These are phyloP conservation scores for Candida suzukii DNA, from an alignment of 805 yeast genomes.

Conservation along the genomic window DNA sequence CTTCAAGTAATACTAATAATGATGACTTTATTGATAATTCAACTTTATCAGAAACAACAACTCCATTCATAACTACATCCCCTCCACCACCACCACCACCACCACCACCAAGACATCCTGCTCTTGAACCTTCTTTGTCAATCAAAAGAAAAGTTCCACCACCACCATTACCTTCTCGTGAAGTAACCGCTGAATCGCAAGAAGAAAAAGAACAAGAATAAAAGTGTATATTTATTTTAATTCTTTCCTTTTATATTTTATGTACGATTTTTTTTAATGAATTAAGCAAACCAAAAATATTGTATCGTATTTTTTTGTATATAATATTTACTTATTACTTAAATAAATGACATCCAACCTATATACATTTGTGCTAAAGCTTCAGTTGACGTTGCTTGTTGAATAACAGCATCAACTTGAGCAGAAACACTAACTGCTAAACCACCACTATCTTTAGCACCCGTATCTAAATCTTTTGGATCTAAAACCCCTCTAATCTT, in stretches of 20 bases:
- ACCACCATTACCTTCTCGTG: not conserved
- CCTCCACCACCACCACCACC: not conserved
- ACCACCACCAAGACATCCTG: not conserved
- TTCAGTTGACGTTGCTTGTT: constrained; percentile 67
- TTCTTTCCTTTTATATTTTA: too few species aligned
- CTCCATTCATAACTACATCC: too few species aligned
- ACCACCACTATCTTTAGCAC: constrained; percentile 37
- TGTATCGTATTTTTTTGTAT: too few species aligned
- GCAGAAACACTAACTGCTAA: constrained; percentile 86
- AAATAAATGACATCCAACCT: constrained; percentile 85
- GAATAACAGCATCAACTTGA: constrained; percentile 83
- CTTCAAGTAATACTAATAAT: too few species aligned
- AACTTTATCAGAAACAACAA: too few species aligned
- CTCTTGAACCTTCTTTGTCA: not conserved
- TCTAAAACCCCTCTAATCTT: constrained; percentile 81
- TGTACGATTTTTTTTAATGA: too few species aligned
- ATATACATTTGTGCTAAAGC: constrained; percentile 81
- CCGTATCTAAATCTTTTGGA: constrained; percentile 42
- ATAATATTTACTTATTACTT: constrained; percentile 1
- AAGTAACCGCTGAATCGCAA: not conserved
- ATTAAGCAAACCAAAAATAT: not conserved
- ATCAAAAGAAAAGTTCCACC: not conserved
- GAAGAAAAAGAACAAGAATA: too few species aligned
- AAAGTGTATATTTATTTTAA: too few species aligned
- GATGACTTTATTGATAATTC: too few species aligned